phyloP scores from a whole-genome alignment of 169 alveolate genomes.

The Plasmodium cynomolgi region DNA sequence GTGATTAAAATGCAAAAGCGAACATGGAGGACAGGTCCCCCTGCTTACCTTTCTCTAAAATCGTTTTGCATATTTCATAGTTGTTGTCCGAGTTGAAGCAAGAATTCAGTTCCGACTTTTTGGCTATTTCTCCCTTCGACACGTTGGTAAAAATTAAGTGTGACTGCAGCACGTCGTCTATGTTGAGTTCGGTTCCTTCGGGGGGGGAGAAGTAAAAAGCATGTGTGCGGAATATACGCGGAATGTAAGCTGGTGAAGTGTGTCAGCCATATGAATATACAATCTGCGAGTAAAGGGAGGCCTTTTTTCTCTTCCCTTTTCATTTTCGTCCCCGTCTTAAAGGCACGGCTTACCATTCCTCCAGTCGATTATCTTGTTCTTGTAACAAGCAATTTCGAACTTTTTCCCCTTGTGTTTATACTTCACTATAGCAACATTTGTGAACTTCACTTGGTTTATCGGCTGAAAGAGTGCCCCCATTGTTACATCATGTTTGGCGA shows the following conservation, averaged over 20 bases:
- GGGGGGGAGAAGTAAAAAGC: background rate
- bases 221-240: background rate
- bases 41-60: constrained; percentile 92
- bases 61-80: constrained; percentile 90
- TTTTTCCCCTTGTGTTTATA: constrained; percentile 89
- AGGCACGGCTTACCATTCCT: constrained; percentile 77
- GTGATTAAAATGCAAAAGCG: background rate
- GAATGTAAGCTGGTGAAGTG: background rate
- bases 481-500: constrained; percentile 54
- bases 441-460: constrained; percentile 92
- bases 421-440: constrained; percentile 96
- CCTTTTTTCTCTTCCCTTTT: constrained; percentile 3
- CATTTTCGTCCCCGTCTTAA: background rate
- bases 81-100: constrained; percentile 91
- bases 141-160: constrained; percentile 93
- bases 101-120: constrained; percentile 88
- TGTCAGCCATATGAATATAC: background rate
- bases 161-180: constrained; percentile 95
- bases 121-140: constrained; percentile 95
- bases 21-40: background rate
- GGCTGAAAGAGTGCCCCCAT: constrained; percentile 94
- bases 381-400: constrained; percentile 98
- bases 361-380: constrained; percentile 96
- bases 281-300: background rate
- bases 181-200: constrained; percentile 91